A percentile compares a stretch with the other conserved stretches of the same genome.
phyloP scores from a whole-genome alignment of 371 early-diverging fungal species.

The Fennellomyces sp. region DNA sequence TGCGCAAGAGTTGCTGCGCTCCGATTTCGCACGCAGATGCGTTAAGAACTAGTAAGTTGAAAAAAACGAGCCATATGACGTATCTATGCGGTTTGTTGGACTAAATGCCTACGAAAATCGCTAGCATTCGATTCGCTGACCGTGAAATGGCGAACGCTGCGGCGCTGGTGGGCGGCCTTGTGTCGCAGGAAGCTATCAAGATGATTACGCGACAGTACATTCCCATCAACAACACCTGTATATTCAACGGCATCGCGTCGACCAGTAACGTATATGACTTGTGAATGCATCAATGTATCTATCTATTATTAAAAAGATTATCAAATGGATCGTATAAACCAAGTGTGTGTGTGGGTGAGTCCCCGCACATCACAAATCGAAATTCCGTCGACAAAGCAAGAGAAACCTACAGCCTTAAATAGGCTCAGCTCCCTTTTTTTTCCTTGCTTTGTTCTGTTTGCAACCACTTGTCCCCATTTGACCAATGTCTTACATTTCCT shows the following conservation, averaged over 20 bases:
- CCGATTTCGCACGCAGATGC: slow-evolving; percentile 21
- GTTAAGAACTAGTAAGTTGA: slow-evolving; percentile 42
- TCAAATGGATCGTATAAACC: too few relatives aligned
- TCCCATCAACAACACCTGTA: slow-evolving; percentile 82
- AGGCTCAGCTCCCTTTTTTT: neutral
- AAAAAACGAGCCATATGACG: neutral
- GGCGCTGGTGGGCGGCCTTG: slow-evolving; percentile 91
- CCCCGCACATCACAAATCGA: too few relatives aligned
- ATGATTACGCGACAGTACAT: slow-evolving; percentile 91
- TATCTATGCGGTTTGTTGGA: neutral
- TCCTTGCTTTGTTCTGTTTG: neutral
- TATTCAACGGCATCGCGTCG: slow-evolving; percentile 81
- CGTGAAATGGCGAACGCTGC: slow-evolving; percentile 84
- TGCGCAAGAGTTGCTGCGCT: neutral
- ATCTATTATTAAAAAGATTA: too few relatives aligned
- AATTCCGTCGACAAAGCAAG: too few relatives aligned
- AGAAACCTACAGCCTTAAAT: too few relatives aligned
- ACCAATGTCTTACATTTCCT: slow-evolving; percentile 49
- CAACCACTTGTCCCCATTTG: too few relatives aligned
- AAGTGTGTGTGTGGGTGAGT: neutral
- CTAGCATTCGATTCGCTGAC: slow-evolving; percentile 78
- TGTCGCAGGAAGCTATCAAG: slow-evolving; percentile 94
- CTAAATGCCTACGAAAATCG: neutral
- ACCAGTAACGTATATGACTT: slow-evolving; percentile 50
- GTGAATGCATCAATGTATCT: slow-evolving; percentile 12